Conservation (phyloP, 129 eudicot species). For the Flaveria trinervia region DNA sequence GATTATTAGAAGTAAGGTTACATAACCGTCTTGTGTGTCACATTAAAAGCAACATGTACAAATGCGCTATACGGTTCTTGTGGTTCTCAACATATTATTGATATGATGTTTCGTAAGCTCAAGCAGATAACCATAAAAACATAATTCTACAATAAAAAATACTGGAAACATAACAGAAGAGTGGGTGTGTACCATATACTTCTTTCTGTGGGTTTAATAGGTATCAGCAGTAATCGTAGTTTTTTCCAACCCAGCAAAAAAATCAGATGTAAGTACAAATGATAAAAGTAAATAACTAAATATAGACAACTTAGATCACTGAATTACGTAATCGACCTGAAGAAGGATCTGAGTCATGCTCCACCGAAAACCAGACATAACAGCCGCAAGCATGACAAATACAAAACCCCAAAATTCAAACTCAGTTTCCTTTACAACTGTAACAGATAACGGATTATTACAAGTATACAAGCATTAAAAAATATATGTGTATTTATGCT, state of each 20-base stretch:
- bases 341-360: slow-evolving; percentile 98
- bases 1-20: no score
- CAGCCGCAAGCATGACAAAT: slow-evolving; percentile 99
- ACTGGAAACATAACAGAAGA: slow-evolving; percentile 15
- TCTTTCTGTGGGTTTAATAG: slow-evolving; percentile 63
- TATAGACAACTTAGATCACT: not conserved
- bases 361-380: slow-evolving; percentile 99
- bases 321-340: slow-evolving; percentile 52
- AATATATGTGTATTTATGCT: not conserved
- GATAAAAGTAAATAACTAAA: not conserved
- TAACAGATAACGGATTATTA: slow-evolving; percentile 22
- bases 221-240: slow-evolving; percentile 35
- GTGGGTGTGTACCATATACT: slow-evolving; percentile 68
- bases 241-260: slow-evolving; percentile 34
- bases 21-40: no score
- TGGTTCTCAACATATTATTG: no score
- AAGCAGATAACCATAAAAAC: not conserved
- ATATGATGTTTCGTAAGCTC: slow-evolving; percentile 9
- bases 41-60: no score
- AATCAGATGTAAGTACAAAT: slow-evolving; percentile 27
- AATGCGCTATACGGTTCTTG: not conserved
- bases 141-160: not conserved
- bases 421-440: slow-evolving; percentile 95
- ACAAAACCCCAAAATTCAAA: slow-evolving; percentile 94
- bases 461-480: slow-evolving; percentile 4